These are phyloP conservation scores for Colletotrichum sp. DNA, from an alignment of 2,329 filamentous ascomycete species.

Conservation along the genomic window DNA sequence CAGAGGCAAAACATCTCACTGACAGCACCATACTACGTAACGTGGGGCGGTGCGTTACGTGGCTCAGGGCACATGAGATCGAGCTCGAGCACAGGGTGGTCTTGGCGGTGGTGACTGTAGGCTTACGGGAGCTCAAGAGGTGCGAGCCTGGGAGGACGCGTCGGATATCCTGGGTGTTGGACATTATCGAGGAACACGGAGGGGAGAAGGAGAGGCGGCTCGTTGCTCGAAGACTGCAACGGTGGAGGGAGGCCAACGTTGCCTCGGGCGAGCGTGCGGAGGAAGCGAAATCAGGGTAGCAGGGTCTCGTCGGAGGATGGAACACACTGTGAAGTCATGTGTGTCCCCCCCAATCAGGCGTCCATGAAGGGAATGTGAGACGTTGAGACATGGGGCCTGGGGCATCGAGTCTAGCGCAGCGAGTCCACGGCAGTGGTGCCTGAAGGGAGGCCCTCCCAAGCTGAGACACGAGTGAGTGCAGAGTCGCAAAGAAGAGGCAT, in stretches of 20 bases:
- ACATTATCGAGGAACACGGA: conserved; percentile 25
- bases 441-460: neutral
- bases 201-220: conserved; percentile 21
- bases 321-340: neutral
- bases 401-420: neutral
- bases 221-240: neutral
- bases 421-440: neutral
- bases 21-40: neutral
- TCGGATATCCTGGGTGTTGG: conserved; percentile 34
- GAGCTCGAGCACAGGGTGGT: conserved; percentile 30
- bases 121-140: conserved; percentile 37
- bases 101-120: conserved; percentile 27
- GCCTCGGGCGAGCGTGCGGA: neutral
- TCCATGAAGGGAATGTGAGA: conserved; percentile 1
- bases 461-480: conserved; percentile 1
- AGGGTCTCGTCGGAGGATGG: neutral
- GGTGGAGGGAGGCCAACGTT: conserved; percentile 26
- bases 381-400: neutral
- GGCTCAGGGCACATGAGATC: conserved; percentile 13
- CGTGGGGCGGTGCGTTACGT: conserved; percentile 2
- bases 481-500: neutral
- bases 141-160: conserved; percentile 35
- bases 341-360: neutral
- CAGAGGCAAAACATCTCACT: conserved; percentile 27
- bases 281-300: neutral